These are phyloP conservation scores for Spatholobus suberectus DNA, from an alignment of 306 rosid genomes.

Conservation along the genomic window DNA sequence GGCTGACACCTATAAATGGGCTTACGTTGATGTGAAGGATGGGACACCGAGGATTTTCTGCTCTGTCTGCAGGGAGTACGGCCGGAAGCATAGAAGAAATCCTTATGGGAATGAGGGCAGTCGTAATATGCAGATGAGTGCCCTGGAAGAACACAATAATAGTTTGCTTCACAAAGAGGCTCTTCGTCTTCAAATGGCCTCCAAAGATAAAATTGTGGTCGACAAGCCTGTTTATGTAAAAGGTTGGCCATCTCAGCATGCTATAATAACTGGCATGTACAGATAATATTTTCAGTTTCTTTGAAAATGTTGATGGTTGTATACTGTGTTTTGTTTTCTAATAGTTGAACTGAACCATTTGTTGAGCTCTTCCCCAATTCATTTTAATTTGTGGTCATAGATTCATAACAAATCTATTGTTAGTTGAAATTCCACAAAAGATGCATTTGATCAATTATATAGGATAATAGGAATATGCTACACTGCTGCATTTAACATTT, in stretches of 20 bases:
- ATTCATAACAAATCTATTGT: constrained; percentile 5
- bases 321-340: constrained; percentile 20
- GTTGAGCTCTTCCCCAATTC: constrained; percentile 18
- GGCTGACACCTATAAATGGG: constrained; percentile 99
- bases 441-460: constrained; percentile 13
- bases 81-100: constrained; percentile 95
- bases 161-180: constrained; percentile 99
- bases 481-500: constrained; percentile 10
- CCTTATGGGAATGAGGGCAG: constrained; percentile 99
- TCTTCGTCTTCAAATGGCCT: constrained; percentile 95
- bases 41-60: constrained; percentile 98
- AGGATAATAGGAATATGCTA: constrained; percentile 23
- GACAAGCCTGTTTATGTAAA: constrained; percentile 93
- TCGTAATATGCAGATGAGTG: constrained; percentile 99
- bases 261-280: constrained; percentile 17
- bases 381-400: not conserved
- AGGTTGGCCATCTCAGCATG: constrained; percentile 61
- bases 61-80: constrained; percentile 96
- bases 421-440: constrained; percentile 16
- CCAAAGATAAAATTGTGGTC: constrained; percentile 84
- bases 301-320: not conserved
- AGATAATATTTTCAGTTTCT: constrained; percentile 13
- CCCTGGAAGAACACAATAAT: constrained; percentile 94
- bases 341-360: constrained; percentile 7
- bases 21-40: constrained; percentile 91